A percentile compares a stretch with the other conserved stretches of the same genome.
phyloP scores from a whole-genome alignment of 31 red algal genomes.

The Asparagopsis taxiformis region DNA sequence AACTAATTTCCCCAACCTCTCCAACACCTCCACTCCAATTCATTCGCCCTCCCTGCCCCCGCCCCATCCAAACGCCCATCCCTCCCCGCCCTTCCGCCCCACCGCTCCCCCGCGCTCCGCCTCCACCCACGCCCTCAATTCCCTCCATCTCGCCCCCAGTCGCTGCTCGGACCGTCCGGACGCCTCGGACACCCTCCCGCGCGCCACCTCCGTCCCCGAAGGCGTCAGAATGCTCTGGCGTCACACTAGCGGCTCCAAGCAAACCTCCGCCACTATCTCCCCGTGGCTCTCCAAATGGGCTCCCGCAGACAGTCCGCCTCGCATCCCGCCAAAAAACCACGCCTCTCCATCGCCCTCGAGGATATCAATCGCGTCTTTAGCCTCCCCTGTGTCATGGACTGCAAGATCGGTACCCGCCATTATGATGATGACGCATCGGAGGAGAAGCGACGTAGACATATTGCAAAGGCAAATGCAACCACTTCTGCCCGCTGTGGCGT shows the following conservation, averaged over 20 bases:
- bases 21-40: not conserved
- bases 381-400: conserved; percentile 88
- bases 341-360: conserved; percentile 69
- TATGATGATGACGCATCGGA: conserved; percentile 95
- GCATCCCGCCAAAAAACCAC: not conserved
- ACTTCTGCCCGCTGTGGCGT: conserved; percentile 74
- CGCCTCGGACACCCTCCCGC: not conserved
- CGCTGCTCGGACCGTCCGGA: not conserved
- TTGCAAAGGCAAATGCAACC: conserved; percentile 71
- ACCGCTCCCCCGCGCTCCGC: not conserved
- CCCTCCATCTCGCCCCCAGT: not conserved
- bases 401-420: conserved; percentile 87
- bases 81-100: not conserved
- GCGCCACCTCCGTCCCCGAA: not conserved
- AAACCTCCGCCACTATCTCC: conserved; percentile 7
- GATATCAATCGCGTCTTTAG: conserved; percentile 72
- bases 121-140: not conserved
- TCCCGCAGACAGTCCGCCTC: not conserved
- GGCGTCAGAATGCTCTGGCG: conserved; percentile 14
- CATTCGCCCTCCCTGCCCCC: not conserved
- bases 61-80: not conserved
- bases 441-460: conserved; percentile 85
- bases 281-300: conserved; percentile 41
- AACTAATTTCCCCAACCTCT: conserved; percentile 1
- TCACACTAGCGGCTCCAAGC: not conserved